These are phyloP conservation scores for Torrubiellomyces zombiae DNA, from an alignment of 2,329 filamentous ascomycete species.

Conservation along the genomic window DNA sequence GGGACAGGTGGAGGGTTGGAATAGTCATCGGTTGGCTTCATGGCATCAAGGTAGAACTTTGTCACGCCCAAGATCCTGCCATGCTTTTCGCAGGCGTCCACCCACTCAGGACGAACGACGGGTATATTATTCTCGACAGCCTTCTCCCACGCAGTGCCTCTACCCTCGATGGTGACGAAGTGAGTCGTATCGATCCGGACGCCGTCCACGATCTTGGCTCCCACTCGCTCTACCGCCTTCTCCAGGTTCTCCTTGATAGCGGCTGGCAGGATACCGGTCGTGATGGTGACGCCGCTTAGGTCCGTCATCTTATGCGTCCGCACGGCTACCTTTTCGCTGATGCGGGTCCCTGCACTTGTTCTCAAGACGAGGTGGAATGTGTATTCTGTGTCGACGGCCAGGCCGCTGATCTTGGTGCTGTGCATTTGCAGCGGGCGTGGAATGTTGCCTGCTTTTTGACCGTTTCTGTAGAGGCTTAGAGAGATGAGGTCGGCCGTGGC, in stretches of 20 bases:
- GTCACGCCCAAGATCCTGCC: conserved; percentile 86
- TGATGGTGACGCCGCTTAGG: conserved; percentile 86
- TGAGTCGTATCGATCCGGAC: conserved; percentile 96
- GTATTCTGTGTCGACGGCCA: conserved; percentile 95
- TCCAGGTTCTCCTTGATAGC: conserved; percentile 56
- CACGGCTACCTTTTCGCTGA: conserved; percentile 68
- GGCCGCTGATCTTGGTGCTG: conserved; percentile 89
- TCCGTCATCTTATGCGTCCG: conserved; percentile 98
- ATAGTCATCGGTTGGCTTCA: conserved; percentile 23
- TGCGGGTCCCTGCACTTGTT: conserved; percentile 76
- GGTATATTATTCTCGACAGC: conserved; percentile 96
- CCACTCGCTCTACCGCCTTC: conserved; percentile 69
- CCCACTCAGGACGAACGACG: conserved; percentile 91
- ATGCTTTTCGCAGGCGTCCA: conserved; percentile 87
- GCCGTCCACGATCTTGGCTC: conserved; percentile 75
- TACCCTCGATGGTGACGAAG: conserved; percentile 89
- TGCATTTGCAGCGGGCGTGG: conserved; percentile 74
- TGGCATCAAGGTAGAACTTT: conserved; percentile 86
- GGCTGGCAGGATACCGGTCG: conserved; percentile 67
- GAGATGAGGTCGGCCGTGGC: conserved; percentile 85
- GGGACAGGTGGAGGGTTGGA: conserved; percentile 14
- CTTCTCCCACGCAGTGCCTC: conserved; percentile 86
- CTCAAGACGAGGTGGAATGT: conserved; percentile 82
- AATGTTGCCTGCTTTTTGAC: conserved; percentile 90
- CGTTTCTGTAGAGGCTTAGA: conserved; percentile 84